Percentiles rank a stretch among this genome's conserved stretches.
phyloP scores from a whole-genome alignment of 2,329 filamentous ascomycete species.

The Sporothrix brasiliensis region DNA sequence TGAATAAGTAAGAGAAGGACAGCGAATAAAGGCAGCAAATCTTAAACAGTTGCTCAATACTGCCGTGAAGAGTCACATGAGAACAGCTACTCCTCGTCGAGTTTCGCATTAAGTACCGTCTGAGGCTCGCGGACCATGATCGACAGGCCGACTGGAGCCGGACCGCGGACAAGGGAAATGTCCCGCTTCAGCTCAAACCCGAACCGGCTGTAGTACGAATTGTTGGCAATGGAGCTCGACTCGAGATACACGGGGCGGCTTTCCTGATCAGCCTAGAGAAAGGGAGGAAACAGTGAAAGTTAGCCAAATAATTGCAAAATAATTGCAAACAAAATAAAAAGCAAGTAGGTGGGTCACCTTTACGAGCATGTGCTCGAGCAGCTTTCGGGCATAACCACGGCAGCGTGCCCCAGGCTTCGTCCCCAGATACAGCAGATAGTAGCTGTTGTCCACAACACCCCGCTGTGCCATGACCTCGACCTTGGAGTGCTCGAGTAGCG shows the following conservation, averaged over 20 bases:
- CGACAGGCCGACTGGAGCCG: conserved; percentile 65
- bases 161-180: conserved; percentile 63
- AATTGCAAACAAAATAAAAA: conserved; percentile 5
- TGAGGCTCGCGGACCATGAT: conserved; percentile 81
- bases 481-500: conserved; percentile 74
- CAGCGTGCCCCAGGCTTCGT: conserved; percentile 71
- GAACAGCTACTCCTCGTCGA: conserved; percentile 2
- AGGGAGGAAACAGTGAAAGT: background rate
- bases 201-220: conserved; percentile 72
- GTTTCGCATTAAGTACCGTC: conserved; percentile 37
- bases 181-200: conserved; percentile 69
- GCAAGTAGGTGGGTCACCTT: conserved; percentile 50
- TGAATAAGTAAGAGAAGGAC: background rate
- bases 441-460: conserved; percentile 50
- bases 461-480: conserved; percentile 66
- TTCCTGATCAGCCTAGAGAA: conserved; percentile 65
- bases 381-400: conserved; percentile 70
- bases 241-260: conserved; percentile 74
- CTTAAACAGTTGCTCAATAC: background rate
- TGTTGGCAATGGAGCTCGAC: conserved; percentile 70
- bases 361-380: conserved; percentile 69
- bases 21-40: background rate
- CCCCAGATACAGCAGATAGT: conserved; percentile 83
- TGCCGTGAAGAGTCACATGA: background rate
- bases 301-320: background rate